Evolutionary conservation across 306 rosid genomes (phyloP), one percentile per base, ranked within the genome.

Genomic region (Delonix regia): DNA sequence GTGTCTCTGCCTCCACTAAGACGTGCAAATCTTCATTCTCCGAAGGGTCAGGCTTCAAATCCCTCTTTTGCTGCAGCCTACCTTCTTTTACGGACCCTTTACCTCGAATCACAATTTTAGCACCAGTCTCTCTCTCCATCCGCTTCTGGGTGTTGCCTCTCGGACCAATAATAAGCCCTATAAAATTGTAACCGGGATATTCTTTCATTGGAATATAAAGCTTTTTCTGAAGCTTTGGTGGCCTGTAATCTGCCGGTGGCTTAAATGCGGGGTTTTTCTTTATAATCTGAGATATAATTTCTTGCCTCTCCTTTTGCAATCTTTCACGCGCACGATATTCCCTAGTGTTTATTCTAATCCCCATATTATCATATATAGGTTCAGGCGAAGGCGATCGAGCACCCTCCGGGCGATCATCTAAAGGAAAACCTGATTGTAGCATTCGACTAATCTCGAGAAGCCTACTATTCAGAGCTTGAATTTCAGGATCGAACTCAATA

Each of bases 21-120:
- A 94, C 98, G 77, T 94, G 98, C 88, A 94, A 89, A 75, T 94
- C 98, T 64, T 94, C 98, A 45, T 94, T 94, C 78, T 94, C 98
- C 0, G 97, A 91, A 1, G 97, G 97, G 30, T 94, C 97, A 1
- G 94, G 97, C 47, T 92, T 92, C 81, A 90, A 81, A 79, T 94
- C 98, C 84, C 98, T 85, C 88, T 94, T 94, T 88, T 92, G 97
- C 21, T 94, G 98, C 83, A 92, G 42, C 84, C 98, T 88, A 6
- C 98, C 98, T 67, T 94, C 98, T 73, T 94, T 94, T 73, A 92
- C 91, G 0, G 97, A 94, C 39, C 98, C 98, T 79, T 94, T 94
- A 25, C 98, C 98, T 2, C 98, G 87, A 79, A 94, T 94, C n/a
- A 94, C 98, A 64, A 94, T 94, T 45, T 94, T 94, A 4, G 98